Evolutionary conservation across 495 filamentous ascomycete genomes (phyloP), one percentile per base, ranked within the genome.

Genomic region (Darksidea phi): DNA sequence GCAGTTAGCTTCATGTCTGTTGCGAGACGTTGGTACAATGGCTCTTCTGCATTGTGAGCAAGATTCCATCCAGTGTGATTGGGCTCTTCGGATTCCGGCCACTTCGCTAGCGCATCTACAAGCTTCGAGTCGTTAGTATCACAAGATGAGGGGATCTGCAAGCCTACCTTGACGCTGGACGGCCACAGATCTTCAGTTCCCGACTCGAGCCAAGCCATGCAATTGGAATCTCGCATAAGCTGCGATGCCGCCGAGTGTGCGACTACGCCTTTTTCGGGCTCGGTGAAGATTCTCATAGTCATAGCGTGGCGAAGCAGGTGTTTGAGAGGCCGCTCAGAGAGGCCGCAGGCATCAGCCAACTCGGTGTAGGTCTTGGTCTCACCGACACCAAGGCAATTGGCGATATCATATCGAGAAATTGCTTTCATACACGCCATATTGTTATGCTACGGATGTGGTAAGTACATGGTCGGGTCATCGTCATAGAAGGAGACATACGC

Each of bases 251-350:
- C 45, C 1, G 45, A 18, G 24, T 48, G 45, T 18, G 45, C 18
- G 45, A 48, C 45, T 18, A 21, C 18, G 13, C 45, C 45, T 48
- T 48, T 48, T 4, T 18, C 13, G 1, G 45, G 45, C 18, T 48
- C 45, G 11, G 45, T 11, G 45, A 48, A 48, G 13, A 48, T 48
- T 3, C 45, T 1, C 10, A 21, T 21, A 1, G 45, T 24, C 45
- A 48, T 48, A 8, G 45, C 45, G 21, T 48, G 45, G 18, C 45
- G 45, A 18, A 48, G 45, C 12, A 48, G 45, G 11, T 24, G 45
- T 11, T 24, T 18, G 24, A 48, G 18, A 18, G 18, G 18, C 10
- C 18, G 24, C 45, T 48, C 45, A 8, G 18, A 21, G 11, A 21
- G 45, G 45, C 45, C 45, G 11, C 45, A 48, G 17, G 45, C 10